phyloP scores from a whole-genome alignment of 176 grass and related monocot genomes.

The Lolium rigidum region DNA sequence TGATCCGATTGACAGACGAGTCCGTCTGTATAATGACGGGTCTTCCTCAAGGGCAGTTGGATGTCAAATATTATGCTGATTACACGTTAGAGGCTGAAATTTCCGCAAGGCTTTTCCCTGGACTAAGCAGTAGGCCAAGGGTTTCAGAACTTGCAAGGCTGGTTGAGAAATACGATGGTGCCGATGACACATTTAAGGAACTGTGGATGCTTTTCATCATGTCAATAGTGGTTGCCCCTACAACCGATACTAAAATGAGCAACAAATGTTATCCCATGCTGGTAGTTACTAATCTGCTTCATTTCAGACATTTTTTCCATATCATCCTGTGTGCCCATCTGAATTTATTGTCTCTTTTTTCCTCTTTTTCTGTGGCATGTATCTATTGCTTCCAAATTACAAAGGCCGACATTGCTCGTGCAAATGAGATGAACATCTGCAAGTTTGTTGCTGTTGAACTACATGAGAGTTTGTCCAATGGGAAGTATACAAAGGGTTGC shows the following conservation, averaged over 20 bases:
- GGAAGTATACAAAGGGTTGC: neutral
- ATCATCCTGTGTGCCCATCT: too few species aligned
- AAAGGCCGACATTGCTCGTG: neutral
- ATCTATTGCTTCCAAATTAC: too few species aligned
- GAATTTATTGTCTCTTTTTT: too few species aligned
- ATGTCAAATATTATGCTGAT: neutral
- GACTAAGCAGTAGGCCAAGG: neutral
- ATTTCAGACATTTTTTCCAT: too few species aligned
- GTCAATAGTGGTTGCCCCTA: neutral
- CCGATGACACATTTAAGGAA: neutral
- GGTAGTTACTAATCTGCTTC: neutral
- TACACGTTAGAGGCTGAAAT: neutral
- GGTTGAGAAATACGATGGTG: neutral
- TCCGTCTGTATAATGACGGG: neutral
- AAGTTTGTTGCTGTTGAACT: neutral
- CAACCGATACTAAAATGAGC: neutral
- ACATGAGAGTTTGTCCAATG: neutral
- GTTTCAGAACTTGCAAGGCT: neutral
- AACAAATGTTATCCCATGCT: neutral
- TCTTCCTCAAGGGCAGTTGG: neutral
- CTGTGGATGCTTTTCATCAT: neutral
- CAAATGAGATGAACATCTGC: neutral
- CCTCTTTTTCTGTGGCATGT: neutral
- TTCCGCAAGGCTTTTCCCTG: neutral
- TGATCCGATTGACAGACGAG: neutral